Evolutionary conservation across 1,139 yeast genomes (phyloP), one percentile per base, ranked within the genome.

Genomic region (Pichia terricola): DNA sequence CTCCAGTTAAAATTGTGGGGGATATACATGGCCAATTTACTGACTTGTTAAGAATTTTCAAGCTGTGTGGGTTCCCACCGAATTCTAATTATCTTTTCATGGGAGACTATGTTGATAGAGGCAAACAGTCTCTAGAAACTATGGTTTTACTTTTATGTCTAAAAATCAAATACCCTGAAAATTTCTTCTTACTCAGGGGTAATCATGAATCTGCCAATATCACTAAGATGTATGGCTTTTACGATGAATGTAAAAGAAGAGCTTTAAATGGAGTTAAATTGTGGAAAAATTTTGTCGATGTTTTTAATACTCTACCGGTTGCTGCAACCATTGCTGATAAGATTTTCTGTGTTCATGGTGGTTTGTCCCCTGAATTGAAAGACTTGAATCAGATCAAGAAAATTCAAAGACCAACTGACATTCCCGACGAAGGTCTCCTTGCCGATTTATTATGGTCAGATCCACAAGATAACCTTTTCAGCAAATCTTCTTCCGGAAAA

Each of bases 401-500:
- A 40, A 80, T 86, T 49, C 76, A 75, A 51, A 70, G 95, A 54
- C 95, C 95, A 26, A 85, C 95, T 0, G 95, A 85, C 63, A 79
- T 86, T 34, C 95, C 95, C 1, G 95, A 85, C 52, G 74, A 73
- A 48, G 95, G 95, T 0, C 68, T 86, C 31, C 65, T 86, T 45
- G 85, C 94, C 2, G 95, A 86, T 65, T 69, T 86, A 51, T 65
- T 86, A 40, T 86, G 95, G 95, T 82, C 94, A 2, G 95, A 86
- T 60, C 95, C 95, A 1, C 66, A 41, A 41, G 47, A 50, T 28
- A 31, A 33, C 10, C 16, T 16, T 11, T 36, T 34, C 16, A 30
- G 16, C 5, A 43, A 45, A 9, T 25, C 16, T 4, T 31, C 38
- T 6, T 34, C 11, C 6, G 37, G 45, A 3, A 37, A 35, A 26